These are phyloP conservation scores for Aspergillus felis DNA, from an alignment of 2,329 filamentous ascomycete genomes.

Conservation along the genomic window DNA sequence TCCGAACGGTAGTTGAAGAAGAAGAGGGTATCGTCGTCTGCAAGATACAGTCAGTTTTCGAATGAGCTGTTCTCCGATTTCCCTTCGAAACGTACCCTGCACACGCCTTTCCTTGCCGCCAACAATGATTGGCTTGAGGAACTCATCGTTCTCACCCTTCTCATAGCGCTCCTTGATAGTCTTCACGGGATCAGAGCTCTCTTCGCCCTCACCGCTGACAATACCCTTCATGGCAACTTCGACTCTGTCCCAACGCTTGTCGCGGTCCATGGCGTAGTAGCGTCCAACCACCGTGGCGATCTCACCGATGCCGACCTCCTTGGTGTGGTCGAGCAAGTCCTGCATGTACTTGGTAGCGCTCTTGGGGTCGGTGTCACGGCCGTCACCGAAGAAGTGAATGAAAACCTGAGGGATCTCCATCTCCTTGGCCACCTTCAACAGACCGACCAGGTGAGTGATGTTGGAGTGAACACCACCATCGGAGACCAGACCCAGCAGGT, in stretches of 20 bases:
- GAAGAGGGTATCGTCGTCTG: conserved; percentile 90
- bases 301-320: conserved; percentile 82
- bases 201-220: conserved; percentile 80
- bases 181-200: conserved; percentile 76
- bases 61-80: background rate
- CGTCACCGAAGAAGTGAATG: conserved; percentile 99
- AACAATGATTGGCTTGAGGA: conserved; percentile 95
- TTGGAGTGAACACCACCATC: conserved; percentile 97
- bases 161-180: conserved; percentile 85
- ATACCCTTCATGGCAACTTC: conserved; percentile 87
- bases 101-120: conserved; percentile 82
- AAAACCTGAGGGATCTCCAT: conserved; percentile 84
- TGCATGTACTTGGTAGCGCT: conserved; percentile 84
- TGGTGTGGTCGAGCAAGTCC: conserved; percentile 71
- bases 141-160: conserved; percentile 89
- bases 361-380: conserved; percentile 96
- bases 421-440: conserved; percentile 87
- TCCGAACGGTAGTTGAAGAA: conserved; percentile 99
- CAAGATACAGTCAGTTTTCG: conserved; percentile 15
- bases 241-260: conserved; percentile 97
- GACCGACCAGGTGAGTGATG: conserved; percentile 84
- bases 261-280: conserved; percentile 99
- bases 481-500: conserved; percentile 86
- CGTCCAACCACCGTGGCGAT: conserved; percentile 90
- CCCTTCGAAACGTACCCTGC: conserved; percentile 56